phyloP scores from a whole-genome alignment of 306 rosid species.

The Pueraria montana region DNA sequence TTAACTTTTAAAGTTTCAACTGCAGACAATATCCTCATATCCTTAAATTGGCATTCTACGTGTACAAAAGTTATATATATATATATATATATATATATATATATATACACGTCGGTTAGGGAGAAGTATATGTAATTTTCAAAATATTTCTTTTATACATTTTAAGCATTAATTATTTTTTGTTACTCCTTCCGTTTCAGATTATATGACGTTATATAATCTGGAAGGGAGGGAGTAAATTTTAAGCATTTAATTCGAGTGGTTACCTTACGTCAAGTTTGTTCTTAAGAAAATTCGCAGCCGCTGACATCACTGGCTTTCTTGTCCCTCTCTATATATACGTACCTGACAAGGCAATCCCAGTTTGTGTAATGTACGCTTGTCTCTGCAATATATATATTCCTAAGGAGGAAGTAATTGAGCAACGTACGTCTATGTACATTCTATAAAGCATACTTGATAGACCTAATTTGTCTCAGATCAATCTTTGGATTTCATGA shows the following conservation, averaged over 20 bases:
- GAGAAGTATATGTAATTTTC: not conserved
- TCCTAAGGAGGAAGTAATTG: not conserved
- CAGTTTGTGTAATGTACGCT: constrained; percentile 29
- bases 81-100: too few species aligned
- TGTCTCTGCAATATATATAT: constrained; percentile 28
- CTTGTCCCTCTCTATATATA: constrained; percentile 36
- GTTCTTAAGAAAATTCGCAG: not conserved
- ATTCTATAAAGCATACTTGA: not conserved
- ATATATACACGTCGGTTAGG: not conserved
- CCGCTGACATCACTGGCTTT: constrained; percentile 5
- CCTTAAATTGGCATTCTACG: not conserved
- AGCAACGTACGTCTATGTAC: not conserved
- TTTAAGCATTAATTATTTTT: not conserved
- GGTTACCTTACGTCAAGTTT: not conserved
- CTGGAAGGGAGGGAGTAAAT: too few species aligned
- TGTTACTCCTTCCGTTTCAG: too few species aligned
- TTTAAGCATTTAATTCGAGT: not conserved
- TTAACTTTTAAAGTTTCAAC: not conserved
- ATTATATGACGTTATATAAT: too few species aligned
- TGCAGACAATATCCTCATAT: not conserved
- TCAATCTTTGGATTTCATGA: not conserved
- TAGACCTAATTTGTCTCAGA: not conserved
- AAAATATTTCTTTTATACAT: not conserved
- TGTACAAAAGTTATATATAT: not conserved
- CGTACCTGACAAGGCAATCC: constrained; percentile 47